These are phyloP conservation scores for Excoecaria agallocha DNA, from an alignment of 345 rosid species.

Conservation along the genomic window DNA sequence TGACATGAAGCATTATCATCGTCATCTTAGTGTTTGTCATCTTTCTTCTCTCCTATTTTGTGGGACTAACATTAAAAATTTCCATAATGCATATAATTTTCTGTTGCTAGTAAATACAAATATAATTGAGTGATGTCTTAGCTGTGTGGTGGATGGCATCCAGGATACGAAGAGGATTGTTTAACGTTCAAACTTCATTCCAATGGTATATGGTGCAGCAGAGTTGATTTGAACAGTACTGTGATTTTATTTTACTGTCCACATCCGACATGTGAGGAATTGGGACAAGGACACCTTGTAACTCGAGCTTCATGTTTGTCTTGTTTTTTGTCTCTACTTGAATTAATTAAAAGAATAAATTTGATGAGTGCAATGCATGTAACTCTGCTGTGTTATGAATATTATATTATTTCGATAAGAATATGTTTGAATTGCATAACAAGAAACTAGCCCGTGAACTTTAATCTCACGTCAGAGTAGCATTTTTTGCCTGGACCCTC, in stretches of 20 bases:
- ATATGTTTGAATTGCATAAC: constrained; percentile 16
- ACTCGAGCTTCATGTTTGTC: not conserved
- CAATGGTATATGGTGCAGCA: not conserved
- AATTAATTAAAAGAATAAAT: no score
- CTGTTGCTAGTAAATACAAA: no score
- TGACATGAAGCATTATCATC: not conserved
- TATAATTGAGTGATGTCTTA: no score
- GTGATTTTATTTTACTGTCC: constrained; percentile 17
- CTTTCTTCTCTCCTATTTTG: not conserved
- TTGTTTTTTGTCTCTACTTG: no score
- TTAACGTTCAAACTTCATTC: not conserved
- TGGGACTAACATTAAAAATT: not conserved
- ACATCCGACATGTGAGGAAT: constrained; percentile 40
- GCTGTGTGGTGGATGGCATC: not conserved
- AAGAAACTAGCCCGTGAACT: constrained; percentile 49
- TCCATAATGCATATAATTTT: not conserved
- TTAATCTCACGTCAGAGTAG: constrained; percentile 33
- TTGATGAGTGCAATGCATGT: not conserved
- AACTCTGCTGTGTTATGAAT: not conserved
- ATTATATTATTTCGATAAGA: not conserved
- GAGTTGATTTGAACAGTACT: not conserved
- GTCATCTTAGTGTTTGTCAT: not conserved
- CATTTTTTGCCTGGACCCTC: constrained; percentile 26
- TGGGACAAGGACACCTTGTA: constrained; percentile 8
- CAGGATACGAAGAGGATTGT: not conserved